Base-by-base conservation (phyloP, 192 early-diverging fungal genomes). In the Dispira simplex region DNA sequence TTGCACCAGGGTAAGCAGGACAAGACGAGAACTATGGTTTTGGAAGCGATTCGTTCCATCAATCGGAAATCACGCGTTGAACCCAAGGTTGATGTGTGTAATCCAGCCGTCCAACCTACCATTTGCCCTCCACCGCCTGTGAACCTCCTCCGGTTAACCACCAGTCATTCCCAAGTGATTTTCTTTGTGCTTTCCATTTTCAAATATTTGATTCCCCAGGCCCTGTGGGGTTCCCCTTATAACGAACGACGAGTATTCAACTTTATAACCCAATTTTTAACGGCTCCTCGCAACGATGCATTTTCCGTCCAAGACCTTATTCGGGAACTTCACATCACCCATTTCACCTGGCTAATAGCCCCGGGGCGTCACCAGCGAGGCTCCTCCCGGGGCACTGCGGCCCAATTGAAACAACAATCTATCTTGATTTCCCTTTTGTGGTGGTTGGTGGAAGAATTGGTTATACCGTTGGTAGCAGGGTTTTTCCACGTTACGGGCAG, bases 381-480 rank as follows among this genome's bases (percentile, higher is more conserved):
- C 59, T 16, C 26, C 39, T n/a, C 44, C 8, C 44, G 43, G 44
- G 18, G n/a, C 27, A 13, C 25, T 16, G 43, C n/a, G 27, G 56
- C 25, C 43, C 28, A 18, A 39, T 20, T 32, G 44, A 13, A 46
- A 20, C 43, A 10, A 6, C 9, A 45, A 3, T 21, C 21, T 8
- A 20, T 62, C n/a, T 12, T 62, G 12, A n/a, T 16, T 8, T 62
- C 59, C 16, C 45, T 62, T 39, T n/a, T 62, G 16, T 62, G 59
- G 59, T 62, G 59, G 59, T 8, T 62, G 8, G 23, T 62, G 23
- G 59, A 62, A 62, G 59, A 20, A 20, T 39, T 62, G 16, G 59
- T 62, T 11, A 62, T 62, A 21, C 59, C 59, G 39, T 25, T 62
- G 14, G 44, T 62, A n/a, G 26, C 16, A 11, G 43, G 43, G 6